Percentiles rank a stretch among this genome's conserved stretches.
Evolutionary conservation across 495 filamentous ascomycete species (phyloP).

Genomic region (Penicillium mononematosum): DNA sequence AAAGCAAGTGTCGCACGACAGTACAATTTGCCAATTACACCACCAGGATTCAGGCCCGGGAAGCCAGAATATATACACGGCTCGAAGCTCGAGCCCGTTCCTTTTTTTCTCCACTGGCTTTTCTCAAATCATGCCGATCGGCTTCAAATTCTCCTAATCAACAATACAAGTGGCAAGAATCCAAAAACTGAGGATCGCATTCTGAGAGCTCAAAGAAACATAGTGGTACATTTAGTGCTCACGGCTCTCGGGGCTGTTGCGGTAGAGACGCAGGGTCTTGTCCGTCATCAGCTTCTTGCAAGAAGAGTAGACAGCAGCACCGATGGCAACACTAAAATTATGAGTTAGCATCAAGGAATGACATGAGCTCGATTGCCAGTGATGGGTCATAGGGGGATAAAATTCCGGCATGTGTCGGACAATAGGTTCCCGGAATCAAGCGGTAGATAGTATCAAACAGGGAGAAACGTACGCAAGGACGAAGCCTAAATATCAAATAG

Average conservation of each 20-base stretch:
- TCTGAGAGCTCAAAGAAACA: slow-evolving; percentile 36
- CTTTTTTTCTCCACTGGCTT: slow-evolving; percentile 18
- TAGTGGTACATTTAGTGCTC: slow-evolving; percentile 49
- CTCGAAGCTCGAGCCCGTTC: slow-evolving; percentile 32
- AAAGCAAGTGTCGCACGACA: slow-evolving; percentile 19
- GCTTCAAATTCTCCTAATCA: slow-evolving; percentile 30
- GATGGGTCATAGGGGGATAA: slow-evolving; percentile 13
- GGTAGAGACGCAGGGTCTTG: slow-evolving; percentile 81
- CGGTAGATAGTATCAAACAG: slow-evolving; percentile 18
- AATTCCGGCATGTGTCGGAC: slow-evolving; percentile 11
- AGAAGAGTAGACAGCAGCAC: slow-evolving; percentile 77
- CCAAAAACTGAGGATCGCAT: slow-evolving; percentile 34
- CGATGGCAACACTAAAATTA: slow-evolving; percentile 57
- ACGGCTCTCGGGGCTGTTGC: slow-evolving; percentile 50
- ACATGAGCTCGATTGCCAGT: slow-evolving; percentile 1
- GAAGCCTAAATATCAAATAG: slow-evolving; percentile 56
- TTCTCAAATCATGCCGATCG: slow-evolving; percentile 20
- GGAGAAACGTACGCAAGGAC: slow-evolving; percentile 66
- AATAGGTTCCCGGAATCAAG: slow-evolving; percentile 19
- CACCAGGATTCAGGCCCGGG: slow-evolving; percentile 31
- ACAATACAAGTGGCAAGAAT: slow-evolving; percentile 39
- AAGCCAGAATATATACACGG: slow-evolving; percentile 45
- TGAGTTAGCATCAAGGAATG: slow-evolving; percentile 26
- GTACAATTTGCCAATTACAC: slow-evolving; percentile 36
- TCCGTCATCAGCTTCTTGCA: slow-evolving; percentile 77